Base-by-base conservation (phyloP, 1,284 basidiomycete genomes). In the Leccinum solheimii region DNA sequence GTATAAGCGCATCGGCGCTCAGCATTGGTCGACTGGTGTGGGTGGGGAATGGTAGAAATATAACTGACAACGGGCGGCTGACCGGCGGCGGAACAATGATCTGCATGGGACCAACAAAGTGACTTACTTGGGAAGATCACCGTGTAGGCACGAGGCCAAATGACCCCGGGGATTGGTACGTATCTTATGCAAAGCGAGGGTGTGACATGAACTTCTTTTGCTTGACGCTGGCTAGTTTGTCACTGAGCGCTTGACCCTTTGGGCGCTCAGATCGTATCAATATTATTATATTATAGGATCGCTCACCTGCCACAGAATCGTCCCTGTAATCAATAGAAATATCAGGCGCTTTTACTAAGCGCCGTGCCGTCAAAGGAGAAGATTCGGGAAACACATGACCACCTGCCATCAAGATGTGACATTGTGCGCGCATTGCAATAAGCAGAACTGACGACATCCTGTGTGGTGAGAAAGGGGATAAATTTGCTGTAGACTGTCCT, bases 401-500 rank as follows among this genome's bases (percentile, higher is more conserved):
- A 32, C 56, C 36, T 38, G 53, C n/a, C 36, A 21, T 11, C 36
- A 21, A 3, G 45, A 27, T n/a, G 23, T 49, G 40, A 52, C 10
- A 26, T 52, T 51, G 55, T 54, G 10, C 9, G 3, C 14, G 19
- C 23, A 57, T 48, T 23, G n/a, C 34, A 50, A 13, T 9, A 40
- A 38, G 40, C 7, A 10, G 2, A 27, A 9, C 26, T 48, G n/a
- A n/a, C 26, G 36, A 55, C 55, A 50, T 58, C 27, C 61, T 58
- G 61, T 54, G 27, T 43, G 23, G 45, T 32, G 62, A 61, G 51
- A 36, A 26, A n/a, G 21, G 8, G 13, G 27, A 19, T 43, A 1
- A 11, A 52, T 19, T 50, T 67, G 55, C 52, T 64, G 57, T 55
- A 52, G 32, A 36, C 14, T 56, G 21, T 27, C 34, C 30, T 10